These are phyloP conservation scores for Linum tenue DNA, from an alignment of 345 rosid genomes.

Conservation along the genomic window DNA sequence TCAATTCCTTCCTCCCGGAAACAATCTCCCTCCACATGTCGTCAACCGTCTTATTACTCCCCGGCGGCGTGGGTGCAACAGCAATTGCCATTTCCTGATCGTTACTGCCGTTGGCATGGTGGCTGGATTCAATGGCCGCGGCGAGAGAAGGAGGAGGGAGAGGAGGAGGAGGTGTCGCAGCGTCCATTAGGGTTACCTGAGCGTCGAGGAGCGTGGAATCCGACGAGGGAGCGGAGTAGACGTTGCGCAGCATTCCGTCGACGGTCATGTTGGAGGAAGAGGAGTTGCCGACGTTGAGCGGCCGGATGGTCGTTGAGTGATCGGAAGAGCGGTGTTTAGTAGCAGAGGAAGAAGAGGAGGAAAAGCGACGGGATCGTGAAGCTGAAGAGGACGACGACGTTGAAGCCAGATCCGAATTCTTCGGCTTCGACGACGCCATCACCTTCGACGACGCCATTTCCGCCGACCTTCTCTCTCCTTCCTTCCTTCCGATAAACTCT, in stretches of 20 bases:
- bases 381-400: conserved; percentile 6
- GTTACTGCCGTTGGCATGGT: neutral
- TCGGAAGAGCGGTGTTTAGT: conserved; percentile 19
- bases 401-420: conserved; percentile 41
- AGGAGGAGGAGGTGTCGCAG: conserved; percentile 26
- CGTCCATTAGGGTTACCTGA: conserved; percentile 30
- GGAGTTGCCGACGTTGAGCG: conserved; percentile 6
- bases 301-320: conserved; percentile 14
- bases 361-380: conserved; percentile 34
- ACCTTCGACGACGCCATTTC: conserved; percentile 59
- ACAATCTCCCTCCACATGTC: conserved; percentile 90
- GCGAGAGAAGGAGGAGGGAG: conserved; percentile 23
- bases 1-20: conserved; percentile 50
- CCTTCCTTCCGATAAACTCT: neutral
- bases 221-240: conserved; percentile 19
- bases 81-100: neutral
- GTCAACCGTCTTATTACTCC: conserved; percentile 34
- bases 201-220: conserved; percentile 37
- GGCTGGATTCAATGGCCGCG: conserved; percentile 32
- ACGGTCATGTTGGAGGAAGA: conserved; percentile 31
- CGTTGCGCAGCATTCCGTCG: conserved; percentile 35
- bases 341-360: conserved; percentile 30
- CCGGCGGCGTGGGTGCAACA: no score
- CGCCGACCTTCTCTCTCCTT: neutral
- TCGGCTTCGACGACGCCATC: conserved; percentile 53